Base-by-base conservation (phyloP, 352 stramenopile species). In the Phytophthora nicotianae region DNA sequence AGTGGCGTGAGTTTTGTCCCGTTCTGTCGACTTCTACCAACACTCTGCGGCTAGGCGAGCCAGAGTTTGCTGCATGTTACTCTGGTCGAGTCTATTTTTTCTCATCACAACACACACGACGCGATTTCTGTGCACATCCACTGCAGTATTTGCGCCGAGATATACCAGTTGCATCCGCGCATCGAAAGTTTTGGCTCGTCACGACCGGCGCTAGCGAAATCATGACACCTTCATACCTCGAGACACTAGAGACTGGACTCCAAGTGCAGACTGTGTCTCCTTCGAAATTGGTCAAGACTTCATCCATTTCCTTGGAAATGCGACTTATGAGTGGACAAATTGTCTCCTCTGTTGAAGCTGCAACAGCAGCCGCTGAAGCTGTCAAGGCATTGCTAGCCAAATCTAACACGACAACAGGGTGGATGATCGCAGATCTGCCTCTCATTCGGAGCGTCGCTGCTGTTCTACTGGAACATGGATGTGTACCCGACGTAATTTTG, bases 1-100 rank as follows among this genome's bases (percentile, higher is more conserved):
- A 67, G 0, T 93, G 83, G 83, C 70, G 66, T 8, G 72, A 89
- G 38, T 93, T 86, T 61, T 93, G 83, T 42, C 60, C 80, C 9
- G 83, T 91, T 2, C 53, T 68, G 13, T 86, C 77, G 1, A 68
- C 40, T 32, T 55, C 45, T 10, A 56, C 53, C 11, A 58, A 62
- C 0, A 57, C 50, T 4, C 49, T 85, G 2, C 49, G 68, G 9
- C 40, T 73, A 3, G 83, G 83, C 1, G 67, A 76, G 48, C 78
- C 81, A 5, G 46, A 55, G 16, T 82, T 70, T 37, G 78, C 83
- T 17, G 81, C 49, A 1, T 68, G 50, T 16, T 88, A 79, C 26
- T 72, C 58, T 4, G 78, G 74, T 1, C 70, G 77, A 16, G 52
- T 93, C 35, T 93, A 91, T 42, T 47, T 93, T 20, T 67, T 86